These are phyloP conservation scores for Taxillus chinensis DNA, from an alignment of 164 flowering plant genomes.

Conservation along the genomic window DNA sequence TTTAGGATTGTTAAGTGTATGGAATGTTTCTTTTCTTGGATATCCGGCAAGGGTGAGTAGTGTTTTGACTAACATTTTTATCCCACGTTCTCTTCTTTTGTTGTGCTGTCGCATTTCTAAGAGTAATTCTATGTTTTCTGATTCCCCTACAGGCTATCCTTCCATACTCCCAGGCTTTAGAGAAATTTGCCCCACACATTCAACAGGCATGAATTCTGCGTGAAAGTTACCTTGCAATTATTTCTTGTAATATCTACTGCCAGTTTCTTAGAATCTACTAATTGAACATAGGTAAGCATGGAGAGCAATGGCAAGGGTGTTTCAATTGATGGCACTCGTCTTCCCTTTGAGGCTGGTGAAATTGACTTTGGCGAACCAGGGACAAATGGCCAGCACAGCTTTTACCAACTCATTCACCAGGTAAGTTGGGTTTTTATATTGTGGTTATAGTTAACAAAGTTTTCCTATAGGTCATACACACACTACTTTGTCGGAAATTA, in stretches of 20 bases:
- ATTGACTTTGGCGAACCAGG: slow-evolving; percentile 99
- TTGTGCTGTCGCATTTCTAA: neutral
- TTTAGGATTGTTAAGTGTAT: slow-evolving; percentile 78
- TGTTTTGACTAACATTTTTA: neutral
- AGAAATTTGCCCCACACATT: slow-evolving; percentile 94
- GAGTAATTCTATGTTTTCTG: neutral
- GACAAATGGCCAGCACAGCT: slow-evolving; percentile 98
- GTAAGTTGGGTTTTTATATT: neutral
- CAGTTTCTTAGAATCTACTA: neutral
- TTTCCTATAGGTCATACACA: too few relatives aligned
- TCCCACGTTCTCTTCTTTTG: too few relatives aligned
- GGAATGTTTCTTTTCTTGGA: slow-evolving; percentile 94
- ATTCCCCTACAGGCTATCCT: slow-evolving; percentile 67
- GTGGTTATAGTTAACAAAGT: neutral
- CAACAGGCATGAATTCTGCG: slow-evolving; percentile 52
- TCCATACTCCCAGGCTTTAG: slow-evolving; percentile 89
- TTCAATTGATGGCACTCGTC: slow-evolving; percentile 85
- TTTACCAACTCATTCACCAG: slow-evolving; percentile 92
- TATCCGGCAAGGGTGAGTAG: slow-evolving; percentile 88
- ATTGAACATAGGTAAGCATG: slow-evolving; percentile 75
- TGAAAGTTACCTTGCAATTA: neutral
- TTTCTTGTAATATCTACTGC: slow-evolving; percentile 2
- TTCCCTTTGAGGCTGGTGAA: slow-evolving; percentile 85
- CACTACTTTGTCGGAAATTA: too few relatives aligned
- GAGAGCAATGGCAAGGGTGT: slow-evolving; percentile 98